Percentiles rank a stretch among this genome's conserved stretches.
Evolutionary conservation across 805 yeast genomes (phyloP).

Genomic region (Candida nemodendra): DNA sequence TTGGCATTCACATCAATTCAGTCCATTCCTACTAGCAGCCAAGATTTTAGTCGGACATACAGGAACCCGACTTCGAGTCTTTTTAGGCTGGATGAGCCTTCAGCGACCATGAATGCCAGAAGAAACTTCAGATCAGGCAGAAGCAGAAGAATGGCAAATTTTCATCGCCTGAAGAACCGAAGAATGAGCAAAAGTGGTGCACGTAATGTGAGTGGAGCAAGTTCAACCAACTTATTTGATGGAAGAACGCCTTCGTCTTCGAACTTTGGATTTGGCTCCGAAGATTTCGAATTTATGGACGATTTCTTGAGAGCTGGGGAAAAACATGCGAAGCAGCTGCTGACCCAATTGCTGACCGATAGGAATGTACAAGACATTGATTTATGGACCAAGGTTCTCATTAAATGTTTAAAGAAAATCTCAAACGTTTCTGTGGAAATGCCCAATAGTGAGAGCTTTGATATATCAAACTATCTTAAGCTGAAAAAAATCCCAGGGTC

Average conservation of each 20-base stretch:
- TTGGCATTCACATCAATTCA: conserved; percentile 24
- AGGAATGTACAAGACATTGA: conserved; percentile 49
- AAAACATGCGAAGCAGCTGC: conserved; percentile 47
- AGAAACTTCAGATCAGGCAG: conserved; percentile 18
- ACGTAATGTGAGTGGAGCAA: conserved; percentile 16
- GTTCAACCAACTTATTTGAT: conserved; percentile 7
- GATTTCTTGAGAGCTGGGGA: conserved; percentile 36
- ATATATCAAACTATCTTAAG: conserved; percentile 85
- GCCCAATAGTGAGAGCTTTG: conserved; percentile 68
- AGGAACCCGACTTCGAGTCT: conserved; percentile 17
- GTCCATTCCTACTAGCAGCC: conserved; percentile 39
- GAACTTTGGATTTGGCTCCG: conserved; percentile 23
- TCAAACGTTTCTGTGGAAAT: conserved; percentile 60
- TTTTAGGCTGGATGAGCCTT: conserved; percentile 18
- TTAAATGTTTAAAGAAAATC: conserved; percentile 50
- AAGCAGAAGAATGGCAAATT: conserved; percentile 21
- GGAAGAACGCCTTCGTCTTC: conserved; percentile 12
- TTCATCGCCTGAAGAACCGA: conserved; percentile 38
- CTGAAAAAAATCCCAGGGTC: conserved; percentile 85
- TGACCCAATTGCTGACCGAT: conserved; percentile 61
- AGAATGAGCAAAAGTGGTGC: conserved; percentile 48
- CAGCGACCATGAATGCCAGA: conserved; percentile 9
- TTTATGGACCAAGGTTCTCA: conserved; percentile 60
- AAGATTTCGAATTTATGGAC: conserved; percentile 32
- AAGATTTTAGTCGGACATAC: conserved; percentile 31